Evolutionary conservation across 768 basidiomycete species (phyloP).

Genomic region (Austroboletus festivus): DNA sequence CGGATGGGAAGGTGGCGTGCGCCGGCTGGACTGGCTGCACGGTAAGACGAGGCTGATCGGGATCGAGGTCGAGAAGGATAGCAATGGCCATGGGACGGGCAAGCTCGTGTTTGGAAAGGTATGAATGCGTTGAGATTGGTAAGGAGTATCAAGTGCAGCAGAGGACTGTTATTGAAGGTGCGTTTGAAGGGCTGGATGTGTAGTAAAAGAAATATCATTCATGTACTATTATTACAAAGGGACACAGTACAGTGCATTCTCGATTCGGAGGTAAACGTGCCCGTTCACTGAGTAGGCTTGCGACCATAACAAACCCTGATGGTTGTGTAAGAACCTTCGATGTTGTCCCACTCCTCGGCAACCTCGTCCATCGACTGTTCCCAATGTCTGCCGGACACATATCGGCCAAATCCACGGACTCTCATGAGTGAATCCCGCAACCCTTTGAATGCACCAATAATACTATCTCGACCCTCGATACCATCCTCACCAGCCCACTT

Average conservation of each 20-base stretch:
- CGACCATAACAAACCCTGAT: too few species aligned
- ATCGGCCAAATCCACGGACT: conserved; percentile 11
- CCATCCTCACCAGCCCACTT: conserved; percentile 27
- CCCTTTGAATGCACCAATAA: conserved; percentile 22
- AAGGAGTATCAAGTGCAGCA: conserved; percentile 67
- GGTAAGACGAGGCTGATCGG: too few species aligned
- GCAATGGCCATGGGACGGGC: too few species aligned
- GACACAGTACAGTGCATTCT: too few species aligned
- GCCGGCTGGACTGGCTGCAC: too few species aligned
- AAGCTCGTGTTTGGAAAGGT: too few species aligned
- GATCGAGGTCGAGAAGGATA: too few species aligned
- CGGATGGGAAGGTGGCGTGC: too few species aligned
- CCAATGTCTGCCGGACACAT: conserved; percentile 17
- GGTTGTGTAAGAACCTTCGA: conserved; percentile 14
- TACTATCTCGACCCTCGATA: conserved; percentile 11
- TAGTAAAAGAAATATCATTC: too few species aligned
- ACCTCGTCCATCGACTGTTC: conserved; percentile 17
- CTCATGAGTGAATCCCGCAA: conserved; percentile 23
- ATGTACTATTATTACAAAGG: too few species aligned
- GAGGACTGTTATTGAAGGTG: conserved; percentile 52
- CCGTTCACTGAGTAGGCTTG: too few species aligned
- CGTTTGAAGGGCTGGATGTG: conserved; percentile 53
- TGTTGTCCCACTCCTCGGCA: conserved; percentile 28
- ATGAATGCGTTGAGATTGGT: conserved; percentile 64
- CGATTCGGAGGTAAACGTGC: too few species aligned